Percentiles rank a stretch among this genome's conserved stretches.
These are phyloP conservation scores for Boeremia lycopersici DNA, from an alignment of 2,329 filamentous ascomycete species.

Conservation along the genomic window DNA sequence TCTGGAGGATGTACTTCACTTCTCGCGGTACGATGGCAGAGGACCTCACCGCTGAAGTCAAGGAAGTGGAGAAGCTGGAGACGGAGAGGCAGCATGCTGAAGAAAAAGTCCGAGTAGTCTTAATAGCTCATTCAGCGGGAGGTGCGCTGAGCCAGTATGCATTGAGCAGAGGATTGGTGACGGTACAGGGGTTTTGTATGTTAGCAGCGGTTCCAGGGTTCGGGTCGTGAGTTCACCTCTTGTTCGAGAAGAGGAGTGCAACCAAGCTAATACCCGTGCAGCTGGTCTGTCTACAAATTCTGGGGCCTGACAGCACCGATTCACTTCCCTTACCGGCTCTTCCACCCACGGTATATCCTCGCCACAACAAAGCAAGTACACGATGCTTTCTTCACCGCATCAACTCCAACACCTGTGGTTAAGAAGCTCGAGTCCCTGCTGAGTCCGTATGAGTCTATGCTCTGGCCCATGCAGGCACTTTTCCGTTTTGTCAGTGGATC, in stretches of 20 bases:
- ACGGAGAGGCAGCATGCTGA: conserved; percentile 26
- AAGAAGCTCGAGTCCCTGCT: conserved; percentile 52
- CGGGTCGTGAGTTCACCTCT: conserved; percentile 52
- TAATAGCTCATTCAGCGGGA: conserved; percentile 60
- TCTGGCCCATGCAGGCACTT: conserved; percentile 60
- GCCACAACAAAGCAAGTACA: conserved; percentile 58
- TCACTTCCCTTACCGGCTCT: conserved; percentile 53
- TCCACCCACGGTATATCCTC: conserved; percentile 58
- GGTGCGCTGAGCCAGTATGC: conserved; percentile 59
- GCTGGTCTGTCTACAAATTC: conserved; percentile 32
- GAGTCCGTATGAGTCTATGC: conserved; percentile 58
- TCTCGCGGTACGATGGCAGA: conserved; percentile 51
- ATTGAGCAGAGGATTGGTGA: conserved; percentile 50
- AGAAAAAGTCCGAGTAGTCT: conserved; percentile 46
- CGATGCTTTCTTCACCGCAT: conserved; percentile 58
- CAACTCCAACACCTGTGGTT: conserved; percentile 51
- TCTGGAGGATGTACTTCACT: conserved; percentile 56
- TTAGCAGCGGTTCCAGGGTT: conserved; percentile 57
- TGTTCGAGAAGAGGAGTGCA: neutral
- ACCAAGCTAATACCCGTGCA: neutral
- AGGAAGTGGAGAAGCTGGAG: conserved; percentile 41
- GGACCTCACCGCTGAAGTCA: conserved; percentile 54
- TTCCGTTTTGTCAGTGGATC: conserved; percentile 51
- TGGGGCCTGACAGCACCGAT: conserved; percentile 31
- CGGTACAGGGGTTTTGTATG: conserved; percentile 54